Evolutionary conservation across 2,329 filamentous ascomycete genomes (phyloP), one percentile per base, ranked within the genome.

Genomic region (Rutstroemia sp.): DNA sequence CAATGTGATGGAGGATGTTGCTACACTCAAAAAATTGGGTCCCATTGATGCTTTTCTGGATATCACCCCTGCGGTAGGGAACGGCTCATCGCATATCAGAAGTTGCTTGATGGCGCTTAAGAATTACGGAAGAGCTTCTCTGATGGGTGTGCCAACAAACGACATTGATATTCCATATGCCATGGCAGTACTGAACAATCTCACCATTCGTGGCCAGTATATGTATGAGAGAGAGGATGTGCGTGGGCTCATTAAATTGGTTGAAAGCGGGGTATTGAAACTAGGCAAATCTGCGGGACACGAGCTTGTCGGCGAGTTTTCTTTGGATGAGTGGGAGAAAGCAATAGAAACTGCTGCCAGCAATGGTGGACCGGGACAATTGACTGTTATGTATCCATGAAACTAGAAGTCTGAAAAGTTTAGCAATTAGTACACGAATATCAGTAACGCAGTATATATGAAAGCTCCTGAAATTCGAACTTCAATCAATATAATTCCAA

Each of bases 181-280:
- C 5, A 47, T 61, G 23, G 58, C 69, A 5, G 65, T 75, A 54
- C 58, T 63, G 39, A 61, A 70, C 36, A 69, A 73, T 60, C 58
- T 77, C 4, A 61, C 57, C 14, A 60, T 75, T 36, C 66, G 68
- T 42, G 75, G 75, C 0, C 73, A 74, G 58, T 71, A 70, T 62
- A 78, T 78, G 76, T 79, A 76, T 63, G 69, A 72, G 44, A 58
- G 72, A 5, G 67, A 72, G 6, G 70, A 77, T 51, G 64, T 75
- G 4, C 19, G 61, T 12, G 55, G 64, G 5, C 60, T 78, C 3
- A 65, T 78, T 21, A 76, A 72, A 65, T 67, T 78, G 69, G 63
- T 74, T 6, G 73, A 77, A 39, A 52, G 25, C 16, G 61, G 57
- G 3, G 14, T 48, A 7, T 42, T 63, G 44, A 53, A 54, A 51